phyloP scores from a whole-genome alignment of 371 early-diverging fungal species.

The Mucor racemosus region DNA sequence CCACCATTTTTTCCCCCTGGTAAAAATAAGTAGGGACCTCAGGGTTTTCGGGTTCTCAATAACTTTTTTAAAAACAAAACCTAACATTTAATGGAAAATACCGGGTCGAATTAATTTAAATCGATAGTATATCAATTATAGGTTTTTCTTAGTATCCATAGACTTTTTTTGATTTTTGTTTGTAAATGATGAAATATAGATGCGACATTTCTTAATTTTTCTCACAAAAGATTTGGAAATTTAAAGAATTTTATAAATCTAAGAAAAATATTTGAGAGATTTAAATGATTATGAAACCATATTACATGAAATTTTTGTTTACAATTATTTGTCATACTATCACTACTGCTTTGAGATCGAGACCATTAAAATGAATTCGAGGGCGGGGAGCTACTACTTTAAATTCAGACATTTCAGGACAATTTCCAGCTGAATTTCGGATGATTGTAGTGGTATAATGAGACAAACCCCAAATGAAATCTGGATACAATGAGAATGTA shows the following conservation, averaged over 20 bases:
- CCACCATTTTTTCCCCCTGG: constrained; percentile 3
- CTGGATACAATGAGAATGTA: too few species aligned
- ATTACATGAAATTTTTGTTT: background rate
- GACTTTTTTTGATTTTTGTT: too few species aligned
- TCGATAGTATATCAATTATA: background rate
- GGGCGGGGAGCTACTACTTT: background rate
- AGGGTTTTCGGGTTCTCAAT: constrained; percentile 19
- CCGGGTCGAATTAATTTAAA: background rate
- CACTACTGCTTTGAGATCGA: background rate
- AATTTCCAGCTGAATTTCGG: too few species aligned
- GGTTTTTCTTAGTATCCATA: too few species aligned
- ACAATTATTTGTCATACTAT: background rate
- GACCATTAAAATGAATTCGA: background rate
- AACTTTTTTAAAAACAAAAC: background rate
- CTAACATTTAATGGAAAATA: background rate
- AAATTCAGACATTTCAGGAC: too few species aligned
- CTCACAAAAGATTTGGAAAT: background rate
- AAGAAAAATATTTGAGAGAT: background rate
- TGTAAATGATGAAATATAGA: too few species aligned
- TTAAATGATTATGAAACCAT: background rate
- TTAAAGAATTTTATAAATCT: background rate
- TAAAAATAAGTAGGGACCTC: constrained; percentile 18
- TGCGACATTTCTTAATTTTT: background rate
- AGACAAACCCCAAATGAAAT: too few species aligned
- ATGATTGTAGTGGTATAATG: too few species aligned